Base-by-base conservation (phyloP, 2,329 filamentous ascomycete genomes). In the Alternaria metachromatica region DNA sequence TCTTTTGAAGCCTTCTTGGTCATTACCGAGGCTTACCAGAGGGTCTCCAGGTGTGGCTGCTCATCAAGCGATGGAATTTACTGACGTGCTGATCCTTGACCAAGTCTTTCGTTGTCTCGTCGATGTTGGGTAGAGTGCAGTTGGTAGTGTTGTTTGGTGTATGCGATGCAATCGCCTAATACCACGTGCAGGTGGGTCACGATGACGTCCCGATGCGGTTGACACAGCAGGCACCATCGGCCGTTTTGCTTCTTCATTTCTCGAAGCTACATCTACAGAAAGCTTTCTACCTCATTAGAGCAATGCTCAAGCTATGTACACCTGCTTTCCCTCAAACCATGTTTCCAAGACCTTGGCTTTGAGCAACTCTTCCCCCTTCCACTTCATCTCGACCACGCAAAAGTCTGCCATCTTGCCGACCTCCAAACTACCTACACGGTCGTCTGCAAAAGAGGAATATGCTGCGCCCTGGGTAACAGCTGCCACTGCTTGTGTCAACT, bases 381-480 rank as follows among this genome's bases (percentile, higher is more conserved):
- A 85, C 23, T 81, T 76, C 80, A 87, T 83, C 61, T 87, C 82
- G 45, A 87, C 78, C 2, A 87, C 78, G 18, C 86, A 84, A 58
- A 90, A 87, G 67, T 90, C 88, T 0, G 88, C 88, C 66, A 83
- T 80, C 72, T 85, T 80, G 0, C 87, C 88, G 1, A 75, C 76
- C 67, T 82, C 81, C 59, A 90, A 70, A 55, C 81, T 84, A 0
- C 89, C 89, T 0, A 86, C 80, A 73, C 84, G 81, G 3, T 76
- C 72, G 30, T 90, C 88, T 1, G 85, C 84, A 67, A 88, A 89
- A n/a, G 83, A 86, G 13, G 85, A 87, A 70, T 86, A 87, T 1
- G 88, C 88, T 5, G 84, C 84, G 0, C 88, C 88, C 43, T 80
- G 77, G 0, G 87, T 87, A 0, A 84, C 87, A 9, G 84, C 87